Base-by-base conservation (phyloP, 805 yeast genomes). In the Monosporozyma solicola region DNA sequence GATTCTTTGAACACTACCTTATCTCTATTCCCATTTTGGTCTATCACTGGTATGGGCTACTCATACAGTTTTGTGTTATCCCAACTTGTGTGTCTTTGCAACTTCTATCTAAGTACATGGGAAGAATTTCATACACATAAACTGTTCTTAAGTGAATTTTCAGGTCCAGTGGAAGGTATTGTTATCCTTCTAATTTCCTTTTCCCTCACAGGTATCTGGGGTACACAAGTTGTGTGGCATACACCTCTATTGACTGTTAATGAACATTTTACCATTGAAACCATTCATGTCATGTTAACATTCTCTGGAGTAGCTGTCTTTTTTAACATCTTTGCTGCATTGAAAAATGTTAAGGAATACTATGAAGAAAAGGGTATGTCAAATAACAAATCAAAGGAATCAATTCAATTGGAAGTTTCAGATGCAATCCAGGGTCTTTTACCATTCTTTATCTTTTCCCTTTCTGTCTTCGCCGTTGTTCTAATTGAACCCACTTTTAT, bases 131-230 rank as follows among this genome's bases (percentile, higher is more conserved):
- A 90, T 64, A 91, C 98, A 1, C 95, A 90, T 61, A 84, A 83
- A 50, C 73, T 91, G 51, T 91, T 77, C 67, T 73, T 91, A 52
- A 83, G 94, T 41, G 83, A 79, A 58, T 85, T 88, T 63, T 85
- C 94, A 20, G 98, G 98, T 0, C 98, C 98, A 0, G 98, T 92
- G 3, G 98, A 91, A 70, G 98, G 98, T 3, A 87, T 91, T 35
- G 65, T 89, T 56, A 74, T 85, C 70, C 73, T 89, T 49, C 68
- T 79, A 25, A 67, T 61, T 0, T 68, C 83, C 15, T 88, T 80
- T 63, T 54, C 79, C 4, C 47, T 79, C 25, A 85, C 95, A 1
- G 96, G 88, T 8, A 54, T 81, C 32, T 69, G 72, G 51, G 97
- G 97, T 3, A 84, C 88, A 3, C 76, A 73, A 2, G 64, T 80